Percentiles rank a stretch among this genome's conserved stretches.
Evolutionary conservation across 331 rosid species (phyloP).

Genomic region (Acacia concinna): DNA sequence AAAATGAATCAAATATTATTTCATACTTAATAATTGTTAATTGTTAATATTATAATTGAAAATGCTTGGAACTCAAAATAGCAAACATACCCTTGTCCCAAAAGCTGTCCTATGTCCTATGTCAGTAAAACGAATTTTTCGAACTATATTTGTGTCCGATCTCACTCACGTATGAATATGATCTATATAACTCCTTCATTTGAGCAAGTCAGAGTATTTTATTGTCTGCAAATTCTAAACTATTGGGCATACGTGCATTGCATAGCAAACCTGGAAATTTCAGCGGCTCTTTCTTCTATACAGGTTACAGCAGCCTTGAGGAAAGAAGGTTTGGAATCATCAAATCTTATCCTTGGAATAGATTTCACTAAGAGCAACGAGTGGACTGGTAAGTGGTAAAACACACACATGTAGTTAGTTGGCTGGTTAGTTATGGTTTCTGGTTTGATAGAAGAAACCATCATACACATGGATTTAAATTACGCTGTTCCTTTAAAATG

Average conservation of each 20-base stretch:
- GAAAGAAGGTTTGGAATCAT: slow-evolving; percentile 82
- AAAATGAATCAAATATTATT: too few relatives aligned
- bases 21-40: too few relatives aligned
- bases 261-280: not conserved
- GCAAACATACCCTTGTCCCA: not conserved
- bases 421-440: too few relatives aligned
- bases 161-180: not conserved
- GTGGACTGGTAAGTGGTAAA: slow-evolving; percentile 72
- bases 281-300: not conserved
- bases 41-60: too few relatives aligned
- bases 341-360: slow-evolving; percentile 85
- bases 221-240: not conserved
- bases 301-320: slow-evolving; percentile 74
- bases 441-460: too few relatives aligned
- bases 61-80: not conserved
- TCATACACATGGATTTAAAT: slow-evolving; percentile 5
- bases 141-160: not conserved
- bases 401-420: not conserved
- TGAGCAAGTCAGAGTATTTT: not conserved
- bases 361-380: slow-evolving; percentile 96
- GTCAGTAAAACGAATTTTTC: not conserved
- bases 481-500: not conserved
- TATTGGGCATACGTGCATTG: not conserved
- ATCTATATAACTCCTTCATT: not conserved
- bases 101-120: not conserved